A percentile compares a stretch with the other conserved stretches of the same genome.
Conservation (phyloP, 306 rosid genomes). For the Fagus crenata region DNA sequence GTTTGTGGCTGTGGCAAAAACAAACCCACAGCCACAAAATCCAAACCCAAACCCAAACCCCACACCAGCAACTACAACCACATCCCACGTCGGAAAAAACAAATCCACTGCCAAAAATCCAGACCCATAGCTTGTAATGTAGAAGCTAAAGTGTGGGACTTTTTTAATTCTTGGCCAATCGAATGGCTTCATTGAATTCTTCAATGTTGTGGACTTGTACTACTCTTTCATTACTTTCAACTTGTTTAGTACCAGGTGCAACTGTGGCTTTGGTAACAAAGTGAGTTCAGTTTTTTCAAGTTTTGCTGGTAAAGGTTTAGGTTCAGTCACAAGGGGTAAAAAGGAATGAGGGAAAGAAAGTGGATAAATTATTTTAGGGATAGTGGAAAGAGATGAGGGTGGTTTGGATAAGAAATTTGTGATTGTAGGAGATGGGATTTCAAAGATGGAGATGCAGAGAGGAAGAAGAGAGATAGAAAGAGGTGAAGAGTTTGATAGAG, state of each 20-base stretch:
- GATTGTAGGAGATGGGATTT: slow-evolving; percentile 30
- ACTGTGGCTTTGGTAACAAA: slow-evolving; percentile 51
- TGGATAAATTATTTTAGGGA: slow-evolving; percentile 8
- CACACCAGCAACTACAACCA: no score
- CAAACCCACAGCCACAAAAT: no score
- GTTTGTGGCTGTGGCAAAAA: no score
- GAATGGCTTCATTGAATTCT: slow-evolving; percentile 75
- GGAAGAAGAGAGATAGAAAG: no score
- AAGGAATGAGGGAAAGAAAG: slow-evolving; percentile 24
- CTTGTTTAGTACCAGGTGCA: slow-evolving; percentile 40
- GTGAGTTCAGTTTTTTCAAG: background rate
- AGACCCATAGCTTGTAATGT: slow-evolving; percentile 27
- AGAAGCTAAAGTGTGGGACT: slow-evolving; percentile 89
- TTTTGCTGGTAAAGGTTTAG: background rate
- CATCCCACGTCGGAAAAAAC: no score
- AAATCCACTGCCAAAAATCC: no score
- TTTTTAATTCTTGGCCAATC: slow-evolving; percentile 57
- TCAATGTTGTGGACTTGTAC: slow-evolving; percentile 52
- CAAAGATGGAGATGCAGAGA: no score
- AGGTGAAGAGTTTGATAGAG: no score
- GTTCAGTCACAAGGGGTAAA: slow-evolving; percentile 12
- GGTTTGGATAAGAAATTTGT: slow-evolving; percentile 46
- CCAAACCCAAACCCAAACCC: no score
- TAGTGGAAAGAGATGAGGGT: background rate
- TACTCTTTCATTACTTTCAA: slow-evolving; percentile 54